Base-by-base conservation (phyloP, 2,329 filamentous ascomycete species). In the Periconia digitata region DNA sequence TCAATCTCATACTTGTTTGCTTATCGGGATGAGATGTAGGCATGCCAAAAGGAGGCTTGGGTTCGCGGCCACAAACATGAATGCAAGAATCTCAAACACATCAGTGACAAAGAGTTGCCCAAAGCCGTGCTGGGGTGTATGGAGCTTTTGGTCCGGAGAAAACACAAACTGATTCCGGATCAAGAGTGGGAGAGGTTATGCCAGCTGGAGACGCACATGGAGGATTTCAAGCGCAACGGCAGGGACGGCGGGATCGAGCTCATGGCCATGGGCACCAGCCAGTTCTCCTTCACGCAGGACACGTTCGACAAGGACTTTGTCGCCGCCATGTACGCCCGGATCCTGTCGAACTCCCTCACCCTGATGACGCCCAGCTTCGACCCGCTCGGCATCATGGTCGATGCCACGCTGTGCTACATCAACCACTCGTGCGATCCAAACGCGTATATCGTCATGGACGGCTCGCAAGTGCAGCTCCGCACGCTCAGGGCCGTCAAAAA, bases 371-470 rank as follows among this genome's bases (percentile, higher is more conserved):
- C 78, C 4, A 73, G 77, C 15, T 76, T 80, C 40, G 82, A 85
- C 54, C 77, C 80, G 1, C 68, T 86, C 18, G 84, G 84, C 2
- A 69, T 85, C n/a, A 78, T 78, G 29, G 61, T 85, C 15, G 80
- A 85, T 51, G 80, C 82, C 0, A 71, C 76, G 16, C 72, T 79
- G 2, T 74, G 79, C 22, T 68, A 77, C 15, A 73, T 83, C 37
- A 86, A 86, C 52, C 84, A 87, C 61, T 84, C 80, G 37, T 86
- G 84, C 60, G 73, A 78, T 20, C 81, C 81, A 3, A 86, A 86
- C 54, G 76, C 79, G 2, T 76, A 76, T 23, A 74, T 84, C 16
- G 74, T 80, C 12, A 84, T 85, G 68, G 80, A 85, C 48, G 76
- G 80, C 17, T 69, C 76, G 3, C 62, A 70, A 24, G 64, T 83